Base-by-base conservation (phyloP, 228 moss, liverwort and hornwort genomes). In the Sphagnum magellanicum region DNA sequence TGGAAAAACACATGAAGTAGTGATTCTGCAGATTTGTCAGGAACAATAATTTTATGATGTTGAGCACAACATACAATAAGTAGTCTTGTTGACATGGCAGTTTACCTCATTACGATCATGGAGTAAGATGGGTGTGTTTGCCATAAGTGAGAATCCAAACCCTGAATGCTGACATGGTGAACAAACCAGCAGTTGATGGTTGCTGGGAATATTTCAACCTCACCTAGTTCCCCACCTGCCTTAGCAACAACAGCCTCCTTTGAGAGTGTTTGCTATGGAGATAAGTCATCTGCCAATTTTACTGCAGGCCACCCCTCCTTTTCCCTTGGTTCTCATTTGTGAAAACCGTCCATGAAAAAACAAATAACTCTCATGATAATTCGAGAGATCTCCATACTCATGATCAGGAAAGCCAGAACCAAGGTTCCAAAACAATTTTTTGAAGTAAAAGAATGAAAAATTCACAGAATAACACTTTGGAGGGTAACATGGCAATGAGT, bases 251-350 rank as follows among this genome's bases (percentile, higher is more conserved):
- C 81, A 60, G 88, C 87, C 13, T 72, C 81, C 50, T 81, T 79
- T 8, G 93, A 68, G 8, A 84, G 67, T 68, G 67, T 50, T 93
- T 89, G 88, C 96, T 93, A 96, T 5, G 89, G 91, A 71, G 88
- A 88, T 65, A 86, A 77, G 4, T 87, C 81, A 74, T 89, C 83
- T 8, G 82, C 73, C 52, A 52, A 67, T 51, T 77, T 74, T 58
- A 89, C 64, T 48, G 83, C 59, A 63, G 84, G 74, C 59, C 59
- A 17, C 48, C 84, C 83, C 13, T 76, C 80, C 46, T 81, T 76
- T 71, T 83, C 73, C 50, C 5, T 68, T 61, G 82, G 46, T 71
- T 71, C 32, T 48, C 16, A 50, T 75, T 52, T 79, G 71, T 48
- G 75, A 47, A 68, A 91, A 82, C 96, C 93, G 79, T 51, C 48